These are phyloP conservation scores for Coniochaeta hoffmannii DNA, from an alignment of 2,329 filamentous ascomycete genomes.

Conservation along the genomic window DNA sequence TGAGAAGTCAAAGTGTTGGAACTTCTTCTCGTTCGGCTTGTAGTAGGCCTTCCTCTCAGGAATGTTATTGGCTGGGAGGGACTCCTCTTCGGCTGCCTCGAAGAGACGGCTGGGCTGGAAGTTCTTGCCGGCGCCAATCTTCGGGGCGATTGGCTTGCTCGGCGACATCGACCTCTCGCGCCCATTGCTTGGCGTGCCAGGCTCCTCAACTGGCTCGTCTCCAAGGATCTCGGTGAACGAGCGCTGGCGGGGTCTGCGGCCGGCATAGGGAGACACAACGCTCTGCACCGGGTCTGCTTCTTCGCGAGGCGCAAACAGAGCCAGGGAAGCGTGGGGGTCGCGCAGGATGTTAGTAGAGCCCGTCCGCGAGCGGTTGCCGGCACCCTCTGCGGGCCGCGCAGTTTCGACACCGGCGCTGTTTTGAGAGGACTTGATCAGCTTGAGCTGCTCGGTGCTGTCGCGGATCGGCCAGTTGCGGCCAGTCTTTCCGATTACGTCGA, in stretches of 20 bases:
- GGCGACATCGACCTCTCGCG: conserved; percentile 46
- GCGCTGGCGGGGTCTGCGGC: conserved; percentile 56
- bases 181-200: conserved; percentile 24
- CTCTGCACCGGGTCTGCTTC: conserved; percentile 44
- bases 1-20: conserved; percentile 76
- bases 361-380: conserved; percentile 36
- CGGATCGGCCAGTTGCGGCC: conserved; percentile 93
- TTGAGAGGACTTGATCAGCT: conserved; percentile 60
- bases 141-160: conserved; percentile 39
- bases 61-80: conserved; percentile 23
- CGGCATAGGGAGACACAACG: conserved; percentile 56
- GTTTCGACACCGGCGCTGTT: conserved; percentile 32
- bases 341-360: conserved; percentile 48
- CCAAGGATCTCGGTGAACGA: conserved; percentile 65
- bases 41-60: conserved; percentile 32
- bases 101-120: conserved; percentile 58
- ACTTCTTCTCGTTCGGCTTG: conserved; percentile 70
- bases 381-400: conserved; percentile 3
- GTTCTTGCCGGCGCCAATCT: conserved; percentile 52
- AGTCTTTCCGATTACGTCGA: conserved; percentile 86
- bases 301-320: conserved; percentile 67
- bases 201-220: conserved; percentile 34
- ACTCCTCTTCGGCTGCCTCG: conserved; percentile 43
- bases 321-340: conserved; percentile 63
- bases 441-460: conserved; percentile 77